These are phyloP conservation scores for Gossypium aridum DNA, from an alignment of 441 rosid species.

Conservation along the genomic window DNA sequence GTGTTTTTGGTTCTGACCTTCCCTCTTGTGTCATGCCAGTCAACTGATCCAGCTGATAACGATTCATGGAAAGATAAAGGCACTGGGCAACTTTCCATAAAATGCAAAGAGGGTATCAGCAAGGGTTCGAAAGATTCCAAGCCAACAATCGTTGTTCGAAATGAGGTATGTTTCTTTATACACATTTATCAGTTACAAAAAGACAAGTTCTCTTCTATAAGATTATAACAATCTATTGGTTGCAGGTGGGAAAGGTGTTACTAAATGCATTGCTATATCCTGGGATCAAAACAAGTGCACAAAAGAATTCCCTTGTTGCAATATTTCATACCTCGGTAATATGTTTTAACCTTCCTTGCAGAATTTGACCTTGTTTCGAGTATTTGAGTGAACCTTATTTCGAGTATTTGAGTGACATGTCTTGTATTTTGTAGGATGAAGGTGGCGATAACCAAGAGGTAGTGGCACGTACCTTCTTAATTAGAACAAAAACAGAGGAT, in stretches of 20 bases:
- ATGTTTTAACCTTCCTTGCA: not conserved
- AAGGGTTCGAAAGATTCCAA: slow-evolving; percentile 59
- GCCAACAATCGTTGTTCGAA: slow-evolving; percentile 76
- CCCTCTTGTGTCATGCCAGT: slow-evolving; percentile 24
- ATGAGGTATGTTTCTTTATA: slow-evolving; percentile 53
- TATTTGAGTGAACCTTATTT: not conserved
- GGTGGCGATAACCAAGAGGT: slow-evolving; percentile 35
- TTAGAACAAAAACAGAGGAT: slow-evolving; percentile 65
- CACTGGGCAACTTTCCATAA: slow-evolving; percentile 80
- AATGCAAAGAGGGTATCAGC: slow-evolving; percentile 74
- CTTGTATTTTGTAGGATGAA: slow-evolving; percentile 43
- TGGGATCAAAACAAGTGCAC: slow-evolving; percentile 76
- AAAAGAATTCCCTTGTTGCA: slow-evolving; percentile 83
- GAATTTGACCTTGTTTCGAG: not conserved
- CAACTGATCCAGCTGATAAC: slow-evolving; percentile 65
- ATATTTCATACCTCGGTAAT: slow-evolving; percentile 89
- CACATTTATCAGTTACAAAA: not conserved
- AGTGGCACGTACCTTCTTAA: slow-evolving; percentile 69
- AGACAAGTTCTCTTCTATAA: too few species aligned
- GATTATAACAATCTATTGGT: slow-evolving; percentile 1
- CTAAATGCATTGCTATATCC: slow-evolving; percentile 83
- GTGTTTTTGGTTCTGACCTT: not conserved
- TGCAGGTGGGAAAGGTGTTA: slow-evolving; percentile 79
- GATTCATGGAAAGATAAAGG: slow-evolving; percentile 96
- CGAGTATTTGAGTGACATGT: not conserved